Percentiles rank a stretch among this genome's conserved stretches.
Evolutionary conservation across 345 rosid genomes (phyloP).

Genomic region (Citrus maxima): DNA sequence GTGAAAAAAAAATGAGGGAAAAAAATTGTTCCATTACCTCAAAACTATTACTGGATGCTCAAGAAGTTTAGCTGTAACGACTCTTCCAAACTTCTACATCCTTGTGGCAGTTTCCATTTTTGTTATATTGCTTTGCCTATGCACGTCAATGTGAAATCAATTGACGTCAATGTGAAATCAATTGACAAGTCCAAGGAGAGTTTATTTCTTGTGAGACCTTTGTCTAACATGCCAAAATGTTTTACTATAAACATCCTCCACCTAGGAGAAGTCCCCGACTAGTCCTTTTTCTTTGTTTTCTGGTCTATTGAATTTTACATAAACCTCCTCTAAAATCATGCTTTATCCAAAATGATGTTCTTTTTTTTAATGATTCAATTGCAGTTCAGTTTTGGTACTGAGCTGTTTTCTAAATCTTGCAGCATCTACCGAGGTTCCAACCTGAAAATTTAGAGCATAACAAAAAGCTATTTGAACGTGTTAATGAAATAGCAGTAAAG

Average conservation of each 20-base stretch:
- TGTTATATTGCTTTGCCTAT: not conserved
- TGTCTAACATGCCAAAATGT: not conserved
- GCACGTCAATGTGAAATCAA: not conserved
- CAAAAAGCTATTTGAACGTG: no score
- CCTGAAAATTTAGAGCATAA: slow-evolving; percentile 37
- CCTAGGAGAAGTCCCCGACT: not conserved
- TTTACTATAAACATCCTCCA: not conserved
- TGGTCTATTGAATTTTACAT: not conserved
- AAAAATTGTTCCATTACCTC: no score
- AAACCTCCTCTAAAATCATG: not conserved
- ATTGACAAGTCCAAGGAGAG: not conserved
- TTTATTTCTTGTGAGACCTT: not conserved
- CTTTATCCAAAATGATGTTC: not conserved
- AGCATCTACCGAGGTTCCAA: slow-evolving; percentile 56
- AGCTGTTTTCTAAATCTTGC: not conserved
- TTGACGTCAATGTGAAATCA: not conserved
- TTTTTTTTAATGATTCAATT: not conserved
- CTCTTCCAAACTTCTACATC: not conserved
- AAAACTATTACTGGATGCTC: not conserved
- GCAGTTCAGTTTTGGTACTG: not conserved
- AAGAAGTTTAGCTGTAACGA: not conserved
- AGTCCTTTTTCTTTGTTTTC: not conserved
- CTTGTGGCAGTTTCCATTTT: not conserved
- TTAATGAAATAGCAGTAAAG: no score
- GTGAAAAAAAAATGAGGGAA: no score